Evolutionary conservation across 345 rosid species (phyloP).

Genomic region (Acer campestre): DNA sequence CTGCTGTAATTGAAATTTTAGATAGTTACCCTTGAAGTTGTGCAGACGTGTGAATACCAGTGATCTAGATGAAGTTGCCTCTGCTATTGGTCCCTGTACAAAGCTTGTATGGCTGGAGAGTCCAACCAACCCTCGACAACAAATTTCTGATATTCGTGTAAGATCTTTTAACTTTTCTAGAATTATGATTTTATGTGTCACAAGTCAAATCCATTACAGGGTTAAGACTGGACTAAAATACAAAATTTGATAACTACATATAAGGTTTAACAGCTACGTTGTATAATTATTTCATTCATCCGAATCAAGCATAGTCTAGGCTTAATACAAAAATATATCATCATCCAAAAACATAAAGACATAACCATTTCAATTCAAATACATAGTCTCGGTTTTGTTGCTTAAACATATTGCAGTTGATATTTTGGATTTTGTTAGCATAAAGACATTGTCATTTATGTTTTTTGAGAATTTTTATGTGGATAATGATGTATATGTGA

Average conservation of each 20-base stretch:
- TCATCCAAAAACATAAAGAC: too few species aligned
- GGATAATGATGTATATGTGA: neutral
- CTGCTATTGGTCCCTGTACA: slow-evolving; percentile 73
- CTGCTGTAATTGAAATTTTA: slow-evolving; percentile 16
- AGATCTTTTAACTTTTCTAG: slow-evolving; percentile 19
- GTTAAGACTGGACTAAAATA: neutral
- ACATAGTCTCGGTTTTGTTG: neutral
- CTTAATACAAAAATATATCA: too few species aligned
- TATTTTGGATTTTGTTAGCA: neutral
- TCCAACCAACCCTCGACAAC: slow-evolving; percentile 89
- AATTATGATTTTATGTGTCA: neutral
- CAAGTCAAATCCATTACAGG: neutral
- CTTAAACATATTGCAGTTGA: neutral
- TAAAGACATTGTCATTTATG: too few species aligned
- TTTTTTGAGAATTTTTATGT: neutral
- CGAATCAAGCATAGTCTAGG: too few species aligned
- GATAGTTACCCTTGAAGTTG: slow-evolving; percentile 21
- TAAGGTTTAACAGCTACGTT: too few species aligned
- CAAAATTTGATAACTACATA: too few species aligned
- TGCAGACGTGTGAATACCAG: slow-evolving; percentile 82
- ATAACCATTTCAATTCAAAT: too few species aligned
- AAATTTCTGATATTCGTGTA: slow-evolving; percentile 83
- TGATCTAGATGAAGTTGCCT: slow-evolving; percentile 69
- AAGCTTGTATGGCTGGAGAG: slow-evolving; percentile 95
- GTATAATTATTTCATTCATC: too few species aligned